A percentile compares a stretch with the other conserved stretches of the same genome.
Evolutionary conservation across 2,329 filamentous ascomycete genomes (phyloP).

Genomic region (Pestalotiopsis sp.): DNA sequence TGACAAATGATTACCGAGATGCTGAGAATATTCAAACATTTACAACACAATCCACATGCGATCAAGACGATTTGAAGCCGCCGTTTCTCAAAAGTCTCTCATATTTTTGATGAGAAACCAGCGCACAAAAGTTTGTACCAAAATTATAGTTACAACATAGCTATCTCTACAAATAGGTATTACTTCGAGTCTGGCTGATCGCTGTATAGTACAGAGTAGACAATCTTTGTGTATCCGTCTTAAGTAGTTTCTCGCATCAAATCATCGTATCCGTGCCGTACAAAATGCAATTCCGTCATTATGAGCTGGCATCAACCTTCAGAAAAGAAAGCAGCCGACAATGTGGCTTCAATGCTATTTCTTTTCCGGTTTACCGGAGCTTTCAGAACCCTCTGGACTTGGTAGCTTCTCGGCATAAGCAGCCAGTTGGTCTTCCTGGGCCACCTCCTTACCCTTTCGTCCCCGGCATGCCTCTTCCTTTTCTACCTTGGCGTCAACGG

Average conservation of each 20-base stretch:
- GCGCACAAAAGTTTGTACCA: no score
- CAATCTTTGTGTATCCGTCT: neutral
- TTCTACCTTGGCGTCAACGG: neutral
- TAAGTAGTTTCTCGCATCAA: neutral
- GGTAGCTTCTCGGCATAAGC: constrained; percentile 30
- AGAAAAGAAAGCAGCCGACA: neutral
- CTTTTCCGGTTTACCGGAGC: neutral
- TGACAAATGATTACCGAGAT: neutral
- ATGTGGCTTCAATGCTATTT: neutral
- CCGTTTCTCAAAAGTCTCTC: no score
- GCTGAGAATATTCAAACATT: neutral
- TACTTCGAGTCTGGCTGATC: neutral
- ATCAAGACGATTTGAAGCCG: no score
- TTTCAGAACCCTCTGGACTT: constrained; percentile 23
- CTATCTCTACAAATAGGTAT: no score
- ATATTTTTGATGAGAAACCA: no score
- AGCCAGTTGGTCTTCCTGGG: constrained; percentile 20
- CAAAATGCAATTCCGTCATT: neutral
- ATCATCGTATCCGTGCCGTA: neutral
- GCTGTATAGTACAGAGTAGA: neutral
- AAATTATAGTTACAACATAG: no score
- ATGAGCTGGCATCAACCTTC: neutral
- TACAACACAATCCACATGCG: no score
- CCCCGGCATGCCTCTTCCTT: constrained; percentile 7
- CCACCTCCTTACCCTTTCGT: constrained; percentile 12